These are phyloP conservation scores for Dryas octopetala DNA, from an alignment of 306 rosid species.

Conservation along the genomic window DNA sequence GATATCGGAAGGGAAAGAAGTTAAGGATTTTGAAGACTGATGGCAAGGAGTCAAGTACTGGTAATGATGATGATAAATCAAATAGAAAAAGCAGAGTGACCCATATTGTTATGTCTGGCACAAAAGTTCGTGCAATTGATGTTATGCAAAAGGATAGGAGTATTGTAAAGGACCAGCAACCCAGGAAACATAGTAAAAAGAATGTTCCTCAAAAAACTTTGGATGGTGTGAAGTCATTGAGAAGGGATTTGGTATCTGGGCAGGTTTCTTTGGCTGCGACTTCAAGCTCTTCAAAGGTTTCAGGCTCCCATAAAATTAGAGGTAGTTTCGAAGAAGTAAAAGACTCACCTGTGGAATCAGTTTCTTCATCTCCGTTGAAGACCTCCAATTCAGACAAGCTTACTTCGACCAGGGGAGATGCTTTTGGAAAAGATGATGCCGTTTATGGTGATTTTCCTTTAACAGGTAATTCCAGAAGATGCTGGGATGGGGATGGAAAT, in stretches of 20 bases:
- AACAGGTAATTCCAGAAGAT: constrained; percentile 30
- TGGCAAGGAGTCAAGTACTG: constrained; percentile 26
- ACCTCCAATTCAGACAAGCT: constrained; percentile 42
- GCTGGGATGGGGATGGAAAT: constrained; percentile 32
- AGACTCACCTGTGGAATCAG: constrained; percentile 75
- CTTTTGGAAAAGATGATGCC: constrained; percentile 37
- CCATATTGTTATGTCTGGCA: constrained; percentile 34
- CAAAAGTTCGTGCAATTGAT: constrained; percentile 25
- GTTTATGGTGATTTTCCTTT: constrained; percentile 31
- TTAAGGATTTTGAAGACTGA: constrained; percentile 29
- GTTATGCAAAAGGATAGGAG: constrained; percentile 28
- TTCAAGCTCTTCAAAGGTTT: constrained; percentile 81
- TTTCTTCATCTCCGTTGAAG: constrained; percentile 70
- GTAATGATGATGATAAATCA: constrained; percentile 40
- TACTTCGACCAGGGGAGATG: constrained; percentile 31
- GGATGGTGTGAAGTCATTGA: constrained; percentile 38
- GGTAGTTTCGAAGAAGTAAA: constrained; percentile 51
- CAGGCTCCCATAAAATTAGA: constrained; percentile 50
- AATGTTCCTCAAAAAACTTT: constrained; percentile 34
- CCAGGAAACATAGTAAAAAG: constrained; percentile 37
- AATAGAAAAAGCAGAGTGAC: constrained; percentile 38
- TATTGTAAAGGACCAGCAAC: constrained; percentile 36
- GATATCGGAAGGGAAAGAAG: constrained; percentile 51
- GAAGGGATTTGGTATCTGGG: constrained; percentile 44
- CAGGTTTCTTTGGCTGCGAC: constrained; percentile 49